These are phyloP conservation scores for Saturnispora besseyi DNA, from an alignment of 805 yeast species.

Conservation along the genomic window DNA sequence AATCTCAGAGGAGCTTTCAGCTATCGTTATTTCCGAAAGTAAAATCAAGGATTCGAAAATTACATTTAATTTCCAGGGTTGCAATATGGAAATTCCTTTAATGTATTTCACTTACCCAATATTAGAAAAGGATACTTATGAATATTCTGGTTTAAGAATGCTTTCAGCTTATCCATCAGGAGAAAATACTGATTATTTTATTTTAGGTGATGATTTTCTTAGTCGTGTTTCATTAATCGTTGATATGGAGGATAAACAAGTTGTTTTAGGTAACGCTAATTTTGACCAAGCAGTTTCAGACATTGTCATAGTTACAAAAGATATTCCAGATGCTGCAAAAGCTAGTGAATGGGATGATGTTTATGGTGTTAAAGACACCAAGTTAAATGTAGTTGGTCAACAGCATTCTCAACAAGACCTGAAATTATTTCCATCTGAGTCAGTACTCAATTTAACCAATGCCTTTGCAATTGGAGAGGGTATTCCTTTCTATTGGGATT, in stretches of 20 bases:
- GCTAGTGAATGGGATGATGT: background rate
- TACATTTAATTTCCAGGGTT: slow-evolving; percentile 46
- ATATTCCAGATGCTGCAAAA: slow-evolving; percentile 2
- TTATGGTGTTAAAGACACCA: slow-evolving; percentile 5
- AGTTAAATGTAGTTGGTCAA: background rate
- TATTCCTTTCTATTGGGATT: background rate
- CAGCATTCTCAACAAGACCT: background rate
- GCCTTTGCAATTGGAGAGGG: background rate
- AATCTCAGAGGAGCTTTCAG: slow-evolving; percentile 32
- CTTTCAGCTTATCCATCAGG: slow-evolving; percentile 2
- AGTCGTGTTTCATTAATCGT: slow-evolving; percentile 44
- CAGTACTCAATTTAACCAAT: background rate
- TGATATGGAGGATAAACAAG: slow-evolving; percentile 38
- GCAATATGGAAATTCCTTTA: slow-evolving; percentile 40
- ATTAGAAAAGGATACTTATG: slow-evolving; percentile 9
- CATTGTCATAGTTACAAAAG: slow-evolving; percentile 3
- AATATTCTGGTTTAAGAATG: slow-evolving; percentile 9
- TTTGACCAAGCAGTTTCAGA: background rate
- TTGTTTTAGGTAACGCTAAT: slow-evolving; percentile 34
- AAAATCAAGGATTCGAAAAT: slow-evolving; percentile 20
- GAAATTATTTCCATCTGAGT: background rate
- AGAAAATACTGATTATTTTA: slow-evolving; percentile 27
- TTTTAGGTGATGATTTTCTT: slow-evolving; percentile 47
- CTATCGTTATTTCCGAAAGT: slow-evolving; percentile 37
- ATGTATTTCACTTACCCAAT: slow-evolving; percentile 14